Evolutionary conservation across 2,329 filamentous ascomycete genomes (phyloP).

Genomic region (Aureobasidium pullulans): DNA sequence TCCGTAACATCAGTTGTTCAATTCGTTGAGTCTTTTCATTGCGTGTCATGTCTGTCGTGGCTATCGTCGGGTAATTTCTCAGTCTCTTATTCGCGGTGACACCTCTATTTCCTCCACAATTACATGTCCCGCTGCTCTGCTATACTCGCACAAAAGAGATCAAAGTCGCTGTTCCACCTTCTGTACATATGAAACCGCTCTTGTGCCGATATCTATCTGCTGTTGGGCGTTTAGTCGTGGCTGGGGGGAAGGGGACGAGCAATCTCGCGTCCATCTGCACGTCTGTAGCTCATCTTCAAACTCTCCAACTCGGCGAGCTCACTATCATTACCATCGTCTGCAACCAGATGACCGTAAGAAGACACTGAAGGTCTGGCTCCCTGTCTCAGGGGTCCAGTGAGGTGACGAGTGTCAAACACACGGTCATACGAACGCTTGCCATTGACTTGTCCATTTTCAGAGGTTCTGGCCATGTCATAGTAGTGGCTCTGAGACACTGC

Average conservation of each 20-base stretch:
- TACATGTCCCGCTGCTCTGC: neutral
- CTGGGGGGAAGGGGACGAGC: slow-evolving; percentile 20
- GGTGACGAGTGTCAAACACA: slow-evolving; percentile 38
- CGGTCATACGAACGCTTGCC: slow-evolving; percentile 41
- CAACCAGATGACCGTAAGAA: neutral
- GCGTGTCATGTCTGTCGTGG: slow-evolving; percentile 1
- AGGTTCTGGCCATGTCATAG: slow-evolving; percentile 13
- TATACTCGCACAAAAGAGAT: neutral
- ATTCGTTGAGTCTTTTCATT: neutral
- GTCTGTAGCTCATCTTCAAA: slow-evolving; percentile 38
- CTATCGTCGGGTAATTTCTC: neutral
- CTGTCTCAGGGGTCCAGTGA: slow-evolving; percentile 36
- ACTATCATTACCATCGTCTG: slow-evolving; percentile 32
- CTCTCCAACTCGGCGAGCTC: slow-evolving; percentile 25
- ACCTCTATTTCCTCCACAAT: slow-evolving; percentile 4
- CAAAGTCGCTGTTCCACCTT: neutral
- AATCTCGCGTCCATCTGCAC: slow-evolving; percentile 36
- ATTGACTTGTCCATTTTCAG: slow-evolving; percentile 24
- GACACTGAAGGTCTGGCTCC: slow-evolving; percentile 34
- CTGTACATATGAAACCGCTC: slow-evolving; percentile 1
- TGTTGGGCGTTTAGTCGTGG: neutral
- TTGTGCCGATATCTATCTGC: neutral
- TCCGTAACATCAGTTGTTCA: neutral
- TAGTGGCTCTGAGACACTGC: slow-evolving; percentile 24
- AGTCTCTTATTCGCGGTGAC: neutral